phyloP scores from a whole-genome alignment of 768 basidiomycete genomes.

The Lactarius sp. region DNA sequence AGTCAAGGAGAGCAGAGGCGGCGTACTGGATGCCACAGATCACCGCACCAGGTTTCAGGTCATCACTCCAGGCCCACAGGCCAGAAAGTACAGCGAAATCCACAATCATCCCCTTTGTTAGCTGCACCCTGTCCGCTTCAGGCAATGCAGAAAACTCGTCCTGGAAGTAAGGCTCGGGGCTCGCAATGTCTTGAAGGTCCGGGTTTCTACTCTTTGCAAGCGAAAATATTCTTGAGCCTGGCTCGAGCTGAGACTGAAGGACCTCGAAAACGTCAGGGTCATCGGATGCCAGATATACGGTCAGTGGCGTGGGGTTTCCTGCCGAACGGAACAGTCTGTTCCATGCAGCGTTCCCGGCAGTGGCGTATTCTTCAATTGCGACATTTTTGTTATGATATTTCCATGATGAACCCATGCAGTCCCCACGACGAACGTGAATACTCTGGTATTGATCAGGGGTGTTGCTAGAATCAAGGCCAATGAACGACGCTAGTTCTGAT shows the following conservation, averaged over 20 bases:
- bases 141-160: conserved; percentile 41
- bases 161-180: conserved; percentile 52
- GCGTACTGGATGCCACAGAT: conserved; percentile 57
- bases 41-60: conserved; percentile 45
- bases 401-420: conserved; percentile 45
- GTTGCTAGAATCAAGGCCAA: conserved; percentile 23
- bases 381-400: conserved; percentile 42
- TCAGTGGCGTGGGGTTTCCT: conserved; percentile 31
- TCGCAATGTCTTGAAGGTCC: conserved; percentile 45
- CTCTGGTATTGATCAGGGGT: conserved; percentile 40
- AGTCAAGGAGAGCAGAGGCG: neutral
- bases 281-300: conserved; percentile 60
- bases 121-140: conserved; percentile 39
- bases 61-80: conserved; percentile 46
- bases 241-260: conserved; percentile 38
- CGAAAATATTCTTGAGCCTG: conserved; percentile 40
- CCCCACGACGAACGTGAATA: conserved; percentile 63
- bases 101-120: conserved; percentile 60
- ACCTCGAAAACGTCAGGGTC: conserved; percentile 42
- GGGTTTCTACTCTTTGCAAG: conserved; percentile 40
- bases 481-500: conserved; percentile 37
- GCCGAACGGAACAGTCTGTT: conserved; percentile 31
- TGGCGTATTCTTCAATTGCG: conserved; percentile 45
- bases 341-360: conserved; percentile 43
- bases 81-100: conserved; percentile 66